phyloP scores from a whole-genome alignment of 192 early-diverging fungal species.

The Coemansia sp. region DNA sequence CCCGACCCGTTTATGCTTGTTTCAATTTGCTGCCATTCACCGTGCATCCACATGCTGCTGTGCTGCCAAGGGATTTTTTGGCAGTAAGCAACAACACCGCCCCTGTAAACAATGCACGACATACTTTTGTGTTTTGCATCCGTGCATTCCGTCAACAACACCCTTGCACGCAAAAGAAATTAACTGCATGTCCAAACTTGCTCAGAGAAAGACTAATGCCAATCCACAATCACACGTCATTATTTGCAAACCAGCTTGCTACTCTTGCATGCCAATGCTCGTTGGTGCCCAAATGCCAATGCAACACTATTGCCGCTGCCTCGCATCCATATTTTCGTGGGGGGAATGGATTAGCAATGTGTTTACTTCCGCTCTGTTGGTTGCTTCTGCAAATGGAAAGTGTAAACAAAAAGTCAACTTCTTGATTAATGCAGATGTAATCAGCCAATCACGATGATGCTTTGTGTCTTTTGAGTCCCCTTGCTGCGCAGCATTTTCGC shows the following conservation, averaged over 20 bases:
- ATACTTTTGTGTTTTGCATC: neutral
- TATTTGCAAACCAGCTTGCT: neutral
- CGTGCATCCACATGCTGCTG: neutral
- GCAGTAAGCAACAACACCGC: neutral
- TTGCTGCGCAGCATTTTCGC: conserved; percentile 12
- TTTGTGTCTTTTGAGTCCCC: neutral
- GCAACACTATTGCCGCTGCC: too few species aligned
- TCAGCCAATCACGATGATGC: neutral
- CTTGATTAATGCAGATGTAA: neutral
- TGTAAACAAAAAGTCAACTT: neutral
- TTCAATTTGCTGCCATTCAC: neutral
- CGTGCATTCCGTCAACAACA: conserved; percentile 2
- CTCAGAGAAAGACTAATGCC: neutral
- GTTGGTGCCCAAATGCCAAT: too few species aligned
- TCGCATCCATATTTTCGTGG: too few species aligned
- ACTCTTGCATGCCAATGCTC: too few species aligned
- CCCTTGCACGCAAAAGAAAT: conserved; percentile 2
- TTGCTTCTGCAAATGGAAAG: neutral
- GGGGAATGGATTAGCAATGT: too few species aligned
- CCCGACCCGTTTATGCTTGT: neutral
- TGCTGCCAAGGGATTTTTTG: neutral
- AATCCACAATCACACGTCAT: neutral
- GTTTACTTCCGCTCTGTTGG: neutral
- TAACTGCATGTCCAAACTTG: neutral
- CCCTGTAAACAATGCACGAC: conserved; percentile 4